Evolutionary conservation across 2,329 filamentous ascomycete species (phyloP).

Genomic region (Raffaelea deltoideospora): DNA sequence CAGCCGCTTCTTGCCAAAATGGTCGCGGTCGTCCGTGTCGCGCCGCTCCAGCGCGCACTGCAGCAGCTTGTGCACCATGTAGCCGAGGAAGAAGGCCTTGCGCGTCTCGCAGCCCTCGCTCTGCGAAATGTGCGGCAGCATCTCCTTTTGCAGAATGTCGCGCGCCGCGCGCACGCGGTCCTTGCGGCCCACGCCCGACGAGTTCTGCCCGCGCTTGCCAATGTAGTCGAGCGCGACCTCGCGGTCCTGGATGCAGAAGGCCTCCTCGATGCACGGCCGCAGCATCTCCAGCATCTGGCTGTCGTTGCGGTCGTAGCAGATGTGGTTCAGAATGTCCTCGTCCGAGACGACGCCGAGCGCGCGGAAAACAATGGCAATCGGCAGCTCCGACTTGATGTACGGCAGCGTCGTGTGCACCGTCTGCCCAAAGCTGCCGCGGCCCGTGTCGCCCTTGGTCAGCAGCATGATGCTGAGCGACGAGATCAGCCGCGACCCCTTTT

Average conservation of each 20-base stretch:
- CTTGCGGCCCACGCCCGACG: slow-evolving; percentile 60
- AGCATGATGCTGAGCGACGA: slow-evolving; percentile 87
- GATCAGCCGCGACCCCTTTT: slow-evolving; percentile 89
- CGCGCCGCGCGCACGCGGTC: slow-evolving; percentile 84
- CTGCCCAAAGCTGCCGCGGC: slow-evolving; percentile 68
- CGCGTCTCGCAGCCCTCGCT: slow-evolving; percentile 85
- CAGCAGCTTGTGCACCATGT: slow-evolving; percentile 94
- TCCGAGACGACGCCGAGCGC: slow-evolving; percentile 93
- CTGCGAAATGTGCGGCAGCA: slow-evolving; percentile 92
- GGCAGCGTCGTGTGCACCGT: slow-evolving; percentile 84
- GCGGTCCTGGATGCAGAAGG: slow-evolving; percentile 87
- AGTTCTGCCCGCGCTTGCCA: slow-evolving; percentile 66
- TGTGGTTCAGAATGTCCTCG: slow-evolving; percentile 94
- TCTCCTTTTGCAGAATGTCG: slow-evolving; percentile 94
- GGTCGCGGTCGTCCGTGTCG: slow-evolving; percentile 93
- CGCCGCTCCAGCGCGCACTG: slow-evolving; percentile 86
- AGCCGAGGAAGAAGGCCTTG: slow-evolving; percentile 96
- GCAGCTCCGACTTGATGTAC: slow-evolving; percentile 86
- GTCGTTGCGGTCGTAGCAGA: slow-evolving; percentile 90
- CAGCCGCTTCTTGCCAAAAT: slow-evolving; percentile 96
- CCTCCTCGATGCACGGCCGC: slow-evolving; percentile 92
- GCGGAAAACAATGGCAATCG: slow-evolving; percentile 89
- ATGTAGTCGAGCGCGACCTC: slow-evolving; percentile 93
- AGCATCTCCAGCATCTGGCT: slow-evolving; percentile 96
- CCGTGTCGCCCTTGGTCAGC: slow-evolving; percentile 66